Base-by-base conservation (phyloP, 768 basidiomycete species). In the Leucocoprinus birnbaumii region DNA sequence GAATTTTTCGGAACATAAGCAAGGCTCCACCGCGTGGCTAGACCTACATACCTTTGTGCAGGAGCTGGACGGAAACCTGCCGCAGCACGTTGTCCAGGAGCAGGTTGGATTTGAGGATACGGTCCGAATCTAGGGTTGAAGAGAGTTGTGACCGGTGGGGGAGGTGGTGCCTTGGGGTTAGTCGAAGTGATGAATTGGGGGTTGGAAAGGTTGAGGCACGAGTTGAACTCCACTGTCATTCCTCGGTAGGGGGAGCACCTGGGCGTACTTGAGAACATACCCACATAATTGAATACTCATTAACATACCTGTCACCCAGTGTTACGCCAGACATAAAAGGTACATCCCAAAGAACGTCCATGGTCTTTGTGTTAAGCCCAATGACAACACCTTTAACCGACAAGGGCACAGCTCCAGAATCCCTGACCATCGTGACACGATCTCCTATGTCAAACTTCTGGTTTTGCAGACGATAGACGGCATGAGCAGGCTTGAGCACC, bases 281-380 rank as follows among this genome's bases (percentile, higher is more conserved):
- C 24, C 26, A 19, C 11, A 9, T 11, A 19, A 34, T 27, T 14
- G 11, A 13, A 42, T 35, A 18, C 26, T 45, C 55, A 19, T 31
- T n/a, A 19, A 64, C 65, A 19, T 62, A 93, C 90, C 94, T 78
- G 63, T 91, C 91, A 3, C 86, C 85, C 10, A 98, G 73, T 0
- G 91, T 97, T 2, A 81, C 79, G 6, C 97, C 97, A 19, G 93
- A 86, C 84, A 99, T 91, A 72, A 99, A 98, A 1, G 93, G 80
- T 21, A 89, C 86, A 67, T 99, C 97, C 91, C 97, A 98, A 0
- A 96, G 81, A 21, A 98, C 89, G 67, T 98, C 97, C 81, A 98
- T 89, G 3, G 88, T 84, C 65, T 87, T 90, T 2, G 86, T 72
- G 62, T 87, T 91, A 63, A 99, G 71, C 13, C 95, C 92, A 50